These are phyloP conservation scores for Patellaria atrata DNA, from an alignment of 495 filamentous ascomycete species.

Conservation along the genomic window DNA sequence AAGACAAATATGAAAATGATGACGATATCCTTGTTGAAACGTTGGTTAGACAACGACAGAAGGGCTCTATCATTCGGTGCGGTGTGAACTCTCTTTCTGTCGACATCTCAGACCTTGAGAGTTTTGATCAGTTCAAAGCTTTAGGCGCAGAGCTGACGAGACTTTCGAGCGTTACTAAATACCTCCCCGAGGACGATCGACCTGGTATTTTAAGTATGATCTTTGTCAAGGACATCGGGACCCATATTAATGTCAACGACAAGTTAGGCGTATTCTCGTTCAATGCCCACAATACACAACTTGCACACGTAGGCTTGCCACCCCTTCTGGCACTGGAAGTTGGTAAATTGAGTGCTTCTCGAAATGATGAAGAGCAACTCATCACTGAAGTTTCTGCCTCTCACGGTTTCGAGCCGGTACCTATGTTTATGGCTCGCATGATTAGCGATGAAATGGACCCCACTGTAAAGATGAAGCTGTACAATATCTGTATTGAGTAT, in stretches of 20 bases:
- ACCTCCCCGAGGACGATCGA: conserved; percentile 88
- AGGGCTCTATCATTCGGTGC: conserved; percentile 70
- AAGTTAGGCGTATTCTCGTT: conserved; percentile 50
- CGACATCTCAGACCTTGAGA: conserved; percentile 40
- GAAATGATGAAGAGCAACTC: conserved; percentile 58
- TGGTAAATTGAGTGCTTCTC: conserved; percentile 38
- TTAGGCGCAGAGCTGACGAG: conserved; percentile 65
- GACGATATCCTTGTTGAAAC: conserved; percentile 94
- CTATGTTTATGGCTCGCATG: conserved; percentile 65
- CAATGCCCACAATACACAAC: conserved; percentile 44
- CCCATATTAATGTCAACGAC: conserved; percentile 42
- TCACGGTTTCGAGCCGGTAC: conserved; percentile 26
- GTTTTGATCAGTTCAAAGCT: conserved; percentile 47
- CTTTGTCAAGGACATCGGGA: conserved; percentile 45
- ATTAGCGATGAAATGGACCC: conserved; percentile 92
- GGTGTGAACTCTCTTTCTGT: conserved; percentile 47
- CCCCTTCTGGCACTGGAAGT: conserved; percentile 64
- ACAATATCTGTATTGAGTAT: conserved; percentile 73
- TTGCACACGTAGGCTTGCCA: conserved; percentile 75
- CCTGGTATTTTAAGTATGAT: conserved; percentile 72
- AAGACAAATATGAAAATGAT: conserved; percentile 77
- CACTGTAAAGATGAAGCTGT: conserved; percentile 70
- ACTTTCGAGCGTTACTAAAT: conserved; percentile 79
- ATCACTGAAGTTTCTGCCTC: conserved; percentile 37
- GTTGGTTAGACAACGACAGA: conserved; percentile 72